Evolutionary conservation across 2,329 filamentous ascomycete species (phyloP).

Genomic region (Cryphonectria naterciae): DNA sequence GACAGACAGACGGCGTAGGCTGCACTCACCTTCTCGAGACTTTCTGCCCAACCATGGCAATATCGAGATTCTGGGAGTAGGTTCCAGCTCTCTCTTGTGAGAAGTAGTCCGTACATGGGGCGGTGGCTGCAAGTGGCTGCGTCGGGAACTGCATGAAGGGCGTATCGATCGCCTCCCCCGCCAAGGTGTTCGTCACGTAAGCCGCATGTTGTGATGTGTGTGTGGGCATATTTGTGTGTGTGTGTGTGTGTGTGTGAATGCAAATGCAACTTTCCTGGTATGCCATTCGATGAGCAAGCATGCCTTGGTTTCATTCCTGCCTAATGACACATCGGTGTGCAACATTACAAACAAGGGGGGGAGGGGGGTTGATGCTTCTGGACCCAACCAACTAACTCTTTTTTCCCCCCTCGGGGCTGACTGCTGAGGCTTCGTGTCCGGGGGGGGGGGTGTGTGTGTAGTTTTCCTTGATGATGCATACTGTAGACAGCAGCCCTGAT

Average conservation of each 20-base stretch:
- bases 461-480: too few species aligned
- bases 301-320: constrained; percentile 23
- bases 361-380: neutral
- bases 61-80: neutral
- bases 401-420: neutral
- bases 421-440: neutral
- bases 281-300: constrained; percentile 28
- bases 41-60: neutral
- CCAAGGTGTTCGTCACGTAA: neutral
- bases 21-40: neutral
- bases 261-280: constrained; percentile 22
- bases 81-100: neutral
- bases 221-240: too few species aligned
- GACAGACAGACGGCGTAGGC: neutral
- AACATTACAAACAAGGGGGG: neutral
- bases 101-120: neutral
- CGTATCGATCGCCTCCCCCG: neutral
- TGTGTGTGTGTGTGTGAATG: constrained; percentile 3
- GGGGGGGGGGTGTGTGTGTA: neutral
- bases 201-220: neutral
- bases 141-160: neutral
- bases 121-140: neutral
- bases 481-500: neutral
- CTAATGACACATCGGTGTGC: constrained; percentile 26
- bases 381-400: neutral